phyloP scores from a whole-genome alignment of 768 basidiomycete genomes.

The Asterophora parasitica region DNA sequence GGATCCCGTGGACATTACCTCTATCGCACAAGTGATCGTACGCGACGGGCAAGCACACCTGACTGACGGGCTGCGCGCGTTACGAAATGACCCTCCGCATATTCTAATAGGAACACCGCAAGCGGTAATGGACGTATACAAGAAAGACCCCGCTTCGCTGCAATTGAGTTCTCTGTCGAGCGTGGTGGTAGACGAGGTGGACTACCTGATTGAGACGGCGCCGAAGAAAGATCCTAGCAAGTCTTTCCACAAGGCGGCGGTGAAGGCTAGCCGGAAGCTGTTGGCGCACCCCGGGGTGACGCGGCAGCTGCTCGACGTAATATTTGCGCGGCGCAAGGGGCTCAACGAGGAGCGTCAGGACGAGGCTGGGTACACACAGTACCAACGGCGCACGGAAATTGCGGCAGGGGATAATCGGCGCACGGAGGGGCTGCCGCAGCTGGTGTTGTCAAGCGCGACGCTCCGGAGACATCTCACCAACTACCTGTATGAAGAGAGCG shows the following conservation, averaged over 20 bases:
- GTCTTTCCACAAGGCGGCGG: constrained; percentile 30
- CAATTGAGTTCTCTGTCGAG: constrained; percentile 44
- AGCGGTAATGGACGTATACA: constrained; percentile 54
- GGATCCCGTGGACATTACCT: constrained; percentile 30
- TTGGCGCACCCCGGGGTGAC: constrained; percentile 54
- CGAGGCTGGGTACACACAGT: constrained; percentile 17
- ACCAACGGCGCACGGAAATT: constrained; percentile 13
- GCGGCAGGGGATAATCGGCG: constrained; percentile 3
- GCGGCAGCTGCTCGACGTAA: constrained; percentile 51
- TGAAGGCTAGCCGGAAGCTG: constrained; percentile 38
- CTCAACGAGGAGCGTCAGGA: constrained; percentile 22
- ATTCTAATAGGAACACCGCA: constrained; percentile 72
- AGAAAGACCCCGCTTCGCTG: constrained; percentile 38
- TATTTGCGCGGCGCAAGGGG: constrained; percentile 39
- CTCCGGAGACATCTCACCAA: constrained; percentile 50
- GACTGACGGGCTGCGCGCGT: constrained; percentile 31
- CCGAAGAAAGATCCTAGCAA: constrained; percentile 37
- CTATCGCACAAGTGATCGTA: constrained; percentile 57
- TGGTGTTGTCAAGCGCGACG: constrained; percentile 70
- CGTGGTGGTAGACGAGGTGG: constrained; percentile 73
- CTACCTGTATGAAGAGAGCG: constrained; percentile 50
- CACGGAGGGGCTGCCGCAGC: constrained; percentile 39
- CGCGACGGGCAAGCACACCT: constrained; percentile 44
- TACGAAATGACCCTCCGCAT: constrained; percentile 48
- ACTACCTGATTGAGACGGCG: constrained; percentile 59